Base-by-base conservation (phyloP, 768 basidiomycete species). In the Roridomyces roridus region DNA sequence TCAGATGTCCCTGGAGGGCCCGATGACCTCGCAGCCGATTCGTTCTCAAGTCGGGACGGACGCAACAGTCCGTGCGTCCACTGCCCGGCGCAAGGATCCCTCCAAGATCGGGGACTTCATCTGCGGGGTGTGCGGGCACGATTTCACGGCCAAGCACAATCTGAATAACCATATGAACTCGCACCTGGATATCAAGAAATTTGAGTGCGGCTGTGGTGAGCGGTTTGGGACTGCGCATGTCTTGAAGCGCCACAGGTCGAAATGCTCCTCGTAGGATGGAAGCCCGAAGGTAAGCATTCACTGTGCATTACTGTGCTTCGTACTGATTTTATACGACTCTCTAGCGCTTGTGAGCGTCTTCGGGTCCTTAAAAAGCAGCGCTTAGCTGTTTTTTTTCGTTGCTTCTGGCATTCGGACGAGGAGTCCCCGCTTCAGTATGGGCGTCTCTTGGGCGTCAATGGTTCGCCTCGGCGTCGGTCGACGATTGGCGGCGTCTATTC, bases 111-210 rank as follows among this genome's bases (percentile, higher is more conserved):
- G 57, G 12, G 46, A 24, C 3, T 37, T 29, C 40, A 8, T 52
- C 6, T 58, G 57, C 9, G 1, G 14, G 1, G 0, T n/a, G 10
- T 58, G 57, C 15, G 20, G 20, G 15, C 2, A n/a, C 7, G 57
- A 52, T n/a, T 58, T 58, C 17, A 58, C 57, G 0, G 45, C 57
- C 0, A 31, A 28, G 9, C 57, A 58, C 21, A 58, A 58, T 9
- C 10, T 46, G 18, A 23, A 44, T 10, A 28, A 52, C 34, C 57
- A 58, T n/a, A 25, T 48, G 20, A 41, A 58, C 14, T 41, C 51
- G 6, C 57, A 58, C 35, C 15, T 9, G 9, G 40, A 23, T 15
- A 2, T 36, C 45, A 58, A 52, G 21, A 1, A 24, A 0, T 36
- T 31, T n/a, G 2, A 6, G 11, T 58, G 50, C 51, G 20, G 10